These are phyloP conservation scores for Picea glauca DNA, from an alignment of 75 land plant genomes.

Conservation along the genomic window DNA sequence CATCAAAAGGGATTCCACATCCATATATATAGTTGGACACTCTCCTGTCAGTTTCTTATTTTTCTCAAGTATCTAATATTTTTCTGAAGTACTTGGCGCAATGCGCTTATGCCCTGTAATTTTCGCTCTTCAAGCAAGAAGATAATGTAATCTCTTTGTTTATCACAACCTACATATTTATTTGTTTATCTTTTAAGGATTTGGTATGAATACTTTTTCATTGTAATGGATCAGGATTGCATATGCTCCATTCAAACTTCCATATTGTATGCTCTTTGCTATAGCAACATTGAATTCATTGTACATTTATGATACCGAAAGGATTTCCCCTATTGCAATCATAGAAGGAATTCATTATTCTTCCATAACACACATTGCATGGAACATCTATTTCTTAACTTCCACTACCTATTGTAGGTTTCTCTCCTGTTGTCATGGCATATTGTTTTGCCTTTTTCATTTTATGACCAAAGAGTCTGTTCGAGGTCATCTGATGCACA, in stretches of 20 bases:
- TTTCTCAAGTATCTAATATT: too few species aligned
- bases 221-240: slow-evolving; percentile 5
- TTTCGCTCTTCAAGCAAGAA: slow-evolving; percentile 53
- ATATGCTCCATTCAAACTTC: slow-evolving; percentile 72
- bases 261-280: slow-evolving; percentile 91
- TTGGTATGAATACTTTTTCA: background rate
- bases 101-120: slow-evolving; percentile 84
- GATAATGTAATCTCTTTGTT: slow-evolving; percentile 25
- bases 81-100: slow-evolving; percentile 15
- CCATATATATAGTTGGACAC: too few species aligned
- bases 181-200: background rate
- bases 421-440: background rate
- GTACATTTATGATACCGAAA: slow-evolving; percentile 88
- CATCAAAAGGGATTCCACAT: too few species aligned
- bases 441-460: slow-evolving; percentile 1
- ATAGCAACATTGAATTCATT: slow-evolving; percentile 87
- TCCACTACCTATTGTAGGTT: background rate
- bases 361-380: slow-evolving; percentile 92
- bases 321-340: slow-evolving; percentile 62
- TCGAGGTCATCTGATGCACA: slow-evolving; percentile 80
- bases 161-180: background rate
- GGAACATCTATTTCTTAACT: slow-evolving; percentile 35
- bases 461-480: background rate
- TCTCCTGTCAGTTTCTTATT: too few species aligned
- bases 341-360: slow-evolving; percentile 96